Base-by-base conservation (phyloP, 2,329 filamentous ascomycete genomes). In the Dothiorella sarmentorum region DNA sequence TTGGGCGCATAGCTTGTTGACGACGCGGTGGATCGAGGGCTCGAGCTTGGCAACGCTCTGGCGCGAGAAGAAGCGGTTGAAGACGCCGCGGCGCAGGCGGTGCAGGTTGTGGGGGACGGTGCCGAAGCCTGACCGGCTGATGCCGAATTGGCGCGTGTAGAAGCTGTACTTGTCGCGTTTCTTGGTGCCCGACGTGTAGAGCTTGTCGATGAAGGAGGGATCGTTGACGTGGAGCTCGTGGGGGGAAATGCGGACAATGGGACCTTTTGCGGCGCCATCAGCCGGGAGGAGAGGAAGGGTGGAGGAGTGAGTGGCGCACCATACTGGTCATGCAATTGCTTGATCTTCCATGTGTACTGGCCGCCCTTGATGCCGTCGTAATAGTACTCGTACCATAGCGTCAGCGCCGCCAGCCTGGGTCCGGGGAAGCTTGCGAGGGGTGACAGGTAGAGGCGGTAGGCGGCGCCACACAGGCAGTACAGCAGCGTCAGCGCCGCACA, bases 211-310 rank as follows among this genome's bases (percentile, higher is more conserved):
- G 67, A 71, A 76, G 49, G 65, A 63, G n/a, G 72, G 67, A 62
- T 77, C 75, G 40, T 69, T 66, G 61, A 77, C 73, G 56, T 78
- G 76, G 31, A 78, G 59, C 63, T 78, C 75, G 58, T 72, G 56
- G 7, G 75, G 76, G 3, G 71, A 75, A 59, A 77, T 75, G 53
- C 75, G 69, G 29, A 78, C 66, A 44, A 77, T 71, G 7, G 75
- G 75, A 11, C 73, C 74, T 73, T 31, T 11, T 6, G 3, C 4
- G 18, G 9, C 26, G 18, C 22, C 7, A 7, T 51, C 24, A 35
- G 35, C 17, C 2, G 22, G 42, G 4, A n/a, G 3, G 27, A 2
- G 17, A 7, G 13, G 15, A 18, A 22, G 17, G 55, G 6, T 11
- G 3, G 31, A n/a, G 22, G 4, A 40, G 11, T 6, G 40, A n/a